These are phyloP conservation scores for Nematocida sp. DNA, from an alignment of 371 early-diverging fungal genomes.

Conservation along the genomic window DNA sequence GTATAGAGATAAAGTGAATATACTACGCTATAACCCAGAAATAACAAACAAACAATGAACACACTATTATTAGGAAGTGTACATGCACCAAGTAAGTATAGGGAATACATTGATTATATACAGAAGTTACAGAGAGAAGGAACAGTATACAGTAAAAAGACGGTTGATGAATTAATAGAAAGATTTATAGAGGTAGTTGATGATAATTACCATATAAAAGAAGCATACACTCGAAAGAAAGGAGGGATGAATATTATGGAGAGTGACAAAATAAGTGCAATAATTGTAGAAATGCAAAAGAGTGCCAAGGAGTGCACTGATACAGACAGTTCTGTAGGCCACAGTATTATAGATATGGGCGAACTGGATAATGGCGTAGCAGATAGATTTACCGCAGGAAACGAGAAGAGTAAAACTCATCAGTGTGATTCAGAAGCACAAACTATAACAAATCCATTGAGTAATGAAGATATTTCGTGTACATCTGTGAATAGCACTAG, in stretches of 20 bases:
- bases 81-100: constrained; percentile 37
- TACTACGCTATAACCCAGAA: no score
- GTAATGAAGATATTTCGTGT: no score
- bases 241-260: neutral
- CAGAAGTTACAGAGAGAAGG: constrained; percentile 30
- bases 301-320: neutral
- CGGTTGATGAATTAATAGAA: constrained; percentile 42
- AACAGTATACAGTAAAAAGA: constrained; percentile 13
- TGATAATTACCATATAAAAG: constrained; percentile 52
- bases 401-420: no score
- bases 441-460: no score
- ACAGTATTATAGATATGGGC: no score
- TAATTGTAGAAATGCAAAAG: neutral
- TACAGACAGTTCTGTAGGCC: no score
- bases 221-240: constrained; percentile 19
- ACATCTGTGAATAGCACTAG: no score
- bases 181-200: constrained; percentile 50
- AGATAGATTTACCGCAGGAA: no score
- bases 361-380: no score
- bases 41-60: constrained; percentile 33
- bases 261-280: neutral
- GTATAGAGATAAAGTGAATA: no score
- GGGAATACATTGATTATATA: constrained; percentile 41
- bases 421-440: no score
- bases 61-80: constrained; percentile 36